A percentile compares a stretch with the other conserved stretches of the same genome.
Conservation (phyloP, 176 grass and related monocot genomes). For the Secale cereale region DNA sequence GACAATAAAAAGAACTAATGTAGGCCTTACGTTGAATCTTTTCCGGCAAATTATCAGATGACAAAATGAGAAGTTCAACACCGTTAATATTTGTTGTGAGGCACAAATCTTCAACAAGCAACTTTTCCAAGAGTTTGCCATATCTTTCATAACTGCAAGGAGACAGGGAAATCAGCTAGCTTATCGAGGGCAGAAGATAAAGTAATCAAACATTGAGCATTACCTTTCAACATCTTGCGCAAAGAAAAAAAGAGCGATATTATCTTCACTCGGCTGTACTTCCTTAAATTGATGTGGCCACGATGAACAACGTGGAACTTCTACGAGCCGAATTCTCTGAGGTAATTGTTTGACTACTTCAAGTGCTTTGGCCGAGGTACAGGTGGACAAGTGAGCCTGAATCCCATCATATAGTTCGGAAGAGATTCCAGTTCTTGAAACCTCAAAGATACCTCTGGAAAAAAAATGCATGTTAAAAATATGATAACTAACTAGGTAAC, state of each 20-base stretch:
- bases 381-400: constrained; percentile 85
- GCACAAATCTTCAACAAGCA: constrained; percentile 67
- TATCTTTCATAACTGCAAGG: constrained; percentile 78
- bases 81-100: constrained; percentile 62
- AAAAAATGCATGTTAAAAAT: constrained; percentile 38
- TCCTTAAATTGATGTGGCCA: constrained; percentile 83
- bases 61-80: constrained; percentile 80
- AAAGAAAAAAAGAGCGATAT: constrained; percentile 95
- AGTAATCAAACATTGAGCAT: constrained; percentile 12
- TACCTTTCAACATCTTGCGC: constrained; percentile 93
- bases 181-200: constrained; percentile 16
- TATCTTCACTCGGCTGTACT: constrained; percentile 59
- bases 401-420: constrained; percentile 63
- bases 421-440: constrained; percentile 53
- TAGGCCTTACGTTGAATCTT: constrained; percentile 72
- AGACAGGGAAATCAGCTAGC: constrained; percentile 10
- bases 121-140: constrained; percentile 62
- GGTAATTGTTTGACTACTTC: constrained; percentile 64
- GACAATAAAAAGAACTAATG: constrained; percentile 11
- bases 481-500: constrained; percentile 1
- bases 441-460: constrained; percentile 85
- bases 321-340: constrained; percentile 63
- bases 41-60: constrained; percentile 81
- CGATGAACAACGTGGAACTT: constrained; percentile 49
- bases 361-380: constrained; percentile 62